Evolutionary conservation across 345 rosid species (phyloP).

Genomic region (Carallia pectinifolia): DNA sequence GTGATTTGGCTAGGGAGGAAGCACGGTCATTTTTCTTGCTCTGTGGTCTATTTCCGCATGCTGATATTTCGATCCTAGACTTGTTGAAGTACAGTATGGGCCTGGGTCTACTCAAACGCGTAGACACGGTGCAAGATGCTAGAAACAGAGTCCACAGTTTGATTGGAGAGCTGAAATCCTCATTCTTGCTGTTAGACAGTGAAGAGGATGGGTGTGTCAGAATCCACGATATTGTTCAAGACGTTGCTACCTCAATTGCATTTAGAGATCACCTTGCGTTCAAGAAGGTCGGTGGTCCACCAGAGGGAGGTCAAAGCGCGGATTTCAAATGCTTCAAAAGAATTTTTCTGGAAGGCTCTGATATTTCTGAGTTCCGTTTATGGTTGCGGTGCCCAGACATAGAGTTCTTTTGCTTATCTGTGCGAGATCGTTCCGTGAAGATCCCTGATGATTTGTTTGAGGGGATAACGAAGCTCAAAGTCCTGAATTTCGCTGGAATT

Average conservation of each 20-base stretch:
- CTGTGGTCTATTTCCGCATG: neutral
- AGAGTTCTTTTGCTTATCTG: neutral
- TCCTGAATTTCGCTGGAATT: neutral
- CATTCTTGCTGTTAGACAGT: constrained; percentile 1
- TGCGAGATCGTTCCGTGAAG: too few species aligned
- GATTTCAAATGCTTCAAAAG: neutral
- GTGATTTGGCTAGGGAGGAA: constrained; percentile 18
- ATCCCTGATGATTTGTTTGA: constrained; percentile 5
- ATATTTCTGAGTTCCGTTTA: neutral
- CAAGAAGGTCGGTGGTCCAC: too few species aligned
- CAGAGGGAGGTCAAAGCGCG: neutral
- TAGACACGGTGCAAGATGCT: neutral
- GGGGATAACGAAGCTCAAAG: neutral
- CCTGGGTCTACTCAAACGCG: neutral
- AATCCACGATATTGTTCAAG: constrained; percentile 10
- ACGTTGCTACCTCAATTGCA: neutral
- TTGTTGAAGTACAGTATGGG: constrained; percentile 1
- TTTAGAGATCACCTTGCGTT: neutral
- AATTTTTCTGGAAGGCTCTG: neutral
- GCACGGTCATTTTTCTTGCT: constrained; percentile 30
- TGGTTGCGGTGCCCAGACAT: constrained; percentile 4
- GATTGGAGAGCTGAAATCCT: neutral
- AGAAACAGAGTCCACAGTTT: neutral
- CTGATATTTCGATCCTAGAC: neutral
- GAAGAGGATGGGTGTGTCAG: neutral